phyloP scores from a whole-genome alignment of 306 rosid species.

The Cicer cuneatum region DNA sequence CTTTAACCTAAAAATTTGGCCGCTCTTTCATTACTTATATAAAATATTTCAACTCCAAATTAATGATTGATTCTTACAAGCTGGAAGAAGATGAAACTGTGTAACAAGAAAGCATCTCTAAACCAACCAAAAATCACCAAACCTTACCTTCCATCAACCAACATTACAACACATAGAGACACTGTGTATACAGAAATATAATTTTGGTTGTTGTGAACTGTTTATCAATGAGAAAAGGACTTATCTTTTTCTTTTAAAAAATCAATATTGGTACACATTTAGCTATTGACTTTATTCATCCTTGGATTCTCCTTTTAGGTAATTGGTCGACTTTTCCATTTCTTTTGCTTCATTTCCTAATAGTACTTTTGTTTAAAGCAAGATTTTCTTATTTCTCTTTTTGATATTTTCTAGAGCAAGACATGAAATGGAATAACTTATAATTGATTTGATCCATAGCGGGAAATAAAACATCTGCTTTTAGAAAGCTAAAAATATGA shows the following conservation, averaged over 20 bases:
- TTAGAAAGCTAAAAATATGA: constrained; percentile 40
- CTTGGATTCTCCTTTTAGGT: constrained; percentile 55
- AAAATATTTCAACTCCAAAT: constrained; percentile 39
- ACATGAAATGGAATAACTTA: constrained; percentile 31
- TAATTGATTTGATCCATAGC: constrained; percentile 46
- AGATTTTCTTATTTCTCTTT: constrained; percentile 26
- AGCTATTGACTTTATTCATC: constrained; percentile 47
- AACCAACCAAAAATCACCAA: constrained; percentile 62
- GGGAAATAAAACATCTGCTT: constrained; percentile 41
- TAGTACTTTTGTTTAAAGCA: constrained; percentile 34
- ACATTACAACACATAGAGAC: constrained; percentile 49
- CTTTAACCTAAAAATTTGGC: constrained; percentile 44
- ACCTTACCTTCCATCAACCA: constrained; percentile 52
- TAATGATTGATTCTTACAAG: constrained; percentile 51
- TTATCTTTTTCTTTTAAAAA: constrained; percentile 20
- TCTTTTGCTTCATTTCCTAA: constrained; percentile 35
- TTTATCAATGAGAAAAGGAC: constrained; percentile 40
- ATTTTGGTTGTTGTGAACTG: constrained; percentile 50
- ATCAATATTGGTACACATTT: constrained; percentile 44
- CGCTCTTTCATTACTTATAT: constrained; percentile 36
- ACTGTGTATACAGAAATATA: constrained; percentile 33
- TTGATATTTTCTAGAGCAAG: constrained; percentile 34
- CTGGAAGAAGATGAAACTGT: constrained; percentile 44
- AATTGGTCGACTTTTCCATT: constrained; percentile 38
- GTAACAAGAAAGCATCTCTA: constrained; percentile 42